These are phyloP conservation scores for Apiospora saccharicola DNA, from an alignment of 2,329 filamentous ascomycete species.

Conservation along the genomic window DNA sequence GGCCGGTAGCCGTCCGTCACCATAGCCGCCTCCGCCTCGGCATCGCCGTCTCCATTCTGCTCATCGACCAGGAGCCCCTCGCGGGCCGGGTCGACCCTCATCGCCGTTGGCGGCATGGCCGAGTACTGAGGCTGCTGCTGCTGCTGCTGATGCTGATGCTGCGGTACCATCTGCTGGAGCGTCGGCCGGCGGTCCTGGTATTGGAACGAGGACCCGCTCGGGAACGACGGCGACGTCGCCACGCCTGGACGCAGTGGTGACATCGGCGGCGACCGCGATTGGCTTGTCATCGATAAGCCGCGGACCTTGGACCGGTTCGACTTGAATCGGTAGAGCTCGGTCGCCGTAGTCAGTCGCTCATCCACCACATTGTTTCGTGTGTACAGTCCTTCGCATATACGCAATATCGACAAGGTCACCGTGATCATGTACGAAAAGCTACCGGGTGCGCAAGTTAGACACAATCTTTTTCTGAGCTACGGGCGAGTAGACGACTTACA, in stretches of 20 bases:
- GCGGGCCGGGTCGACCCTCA: slow-evolving; percentile 6
- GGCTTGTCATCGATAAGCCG: slow-evolving; percentile 29
- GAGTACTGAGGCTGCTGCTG: neutral
- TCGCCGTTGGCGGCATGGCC: slow-evolving; percentile 3
- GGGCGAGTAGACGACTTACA: slow-evolving; percentile 36
- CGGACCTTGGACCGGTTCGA: slow-evolving; percentile 34
- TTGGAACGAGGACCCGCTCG: slow-evolving; percentile 1
- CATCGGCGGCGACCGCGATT: neutral
- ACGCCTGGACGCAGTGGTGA: slow-evolving; percentile 24
- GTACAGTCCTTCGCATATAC: slow-evolving; percentile 42
- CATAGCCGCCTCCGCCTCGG: slow-evolving; percentile 40
- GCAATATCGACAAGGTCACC: slow-evolving; percentile 39
- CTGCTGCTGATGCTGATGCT: neutral
- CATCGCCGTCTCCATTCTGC: slow-evolving; percentile 29
- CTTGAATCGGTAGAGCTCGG: slow-evolving; percentile 35
- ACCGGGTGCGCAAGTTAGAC: neutral
- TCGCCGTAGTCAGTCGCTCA: slow-evolving; percentile 36
- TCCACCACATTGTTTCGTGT: slow-evolving; percentile 36
- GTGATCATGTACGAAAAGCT: slow-evolving; percentile 42
- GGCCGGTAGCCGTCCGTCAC: slow-evolving; percentile 42
- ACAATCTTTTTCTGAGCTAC: neutral
- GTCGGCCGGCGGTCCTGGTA: neutral
- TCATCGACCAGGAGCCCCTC: slow-evolving; percentile 31
- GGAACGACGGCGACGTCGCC: slow-evolving; percentile 14
- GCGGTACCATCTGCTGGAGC: slow-evolving; percentile 2